A percentile compares a stretch with the other conserved stretches of the same genome.
Conservation (phyloP, 1,284 basidiomycete species). For the Fomitopsis betulina region DNA sequence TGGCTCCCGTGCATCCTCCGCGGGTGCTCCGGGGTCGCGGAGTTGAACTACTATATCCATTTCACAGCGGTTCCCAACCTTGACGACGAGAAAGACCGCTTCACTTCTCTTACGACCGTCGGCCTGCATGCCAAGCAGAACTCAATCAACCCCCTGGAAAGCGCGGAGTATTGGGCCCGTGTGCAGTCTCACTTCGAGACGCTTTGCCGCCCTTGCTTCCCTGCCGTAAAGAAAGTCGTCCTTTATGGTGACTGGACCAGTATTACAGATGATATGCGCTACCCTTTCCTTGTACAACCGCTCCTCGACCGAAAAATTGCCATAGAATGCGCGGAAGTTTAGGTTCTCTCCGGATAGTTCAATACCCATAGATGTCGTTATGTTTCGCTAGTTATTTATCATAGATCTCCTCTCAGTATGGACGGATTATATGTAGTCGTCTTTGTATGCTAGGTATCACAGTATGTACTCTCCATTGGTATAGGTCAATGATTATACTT, state of each 20-base stretch:
- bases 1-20: slow-evolving; percentile 41
- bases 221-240: slow-evolving; percentile 34
- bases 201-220: slow-evolving; percentile 33
- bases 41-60: slow-evolving; percentile 53
- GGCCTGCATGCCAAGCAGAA: slow-evolving; percentile 48
- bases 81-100: slow-evolving; percentile 24
- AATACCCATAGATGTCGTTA: background rate
- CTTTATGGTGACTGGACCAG: slow-evolving; percentile 49
- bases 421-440: too few species aligned
- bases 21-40: slow-evolving; percentile 40
- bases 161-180: slow-evolving; percentile 35
- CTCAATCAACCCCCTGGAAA: slow-evolving; percentile 30
- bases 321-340: slow-evolving; percentile 4
- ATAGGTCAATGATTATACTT: too few species aligned
- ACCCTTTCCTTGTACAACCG: slow-evolving; percentile 11
- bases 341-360: background rate
- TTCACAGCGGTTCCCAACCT: slow-evolving; percentile 39
- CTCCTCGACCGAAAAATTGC: slow-evolving; percentile 14
- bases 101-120: slow-evolving; percentile 35
- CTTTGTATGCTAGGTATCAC: too few species aligned
- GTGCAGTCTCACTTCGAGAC: slow-evolving; percentile 43
- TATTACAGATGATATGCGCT: slow-evolving; percentile 12
- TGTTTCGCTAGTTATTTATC: background rate
- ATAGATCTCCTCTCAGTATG: background rate
- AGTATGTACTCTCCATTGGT: too few species aligned